Evolutionary conservation across 768 basidiomycete genomes (phyloP), one percentile per base, ranked within the genome.

Genomic region (Collybia sordida): DNA sequence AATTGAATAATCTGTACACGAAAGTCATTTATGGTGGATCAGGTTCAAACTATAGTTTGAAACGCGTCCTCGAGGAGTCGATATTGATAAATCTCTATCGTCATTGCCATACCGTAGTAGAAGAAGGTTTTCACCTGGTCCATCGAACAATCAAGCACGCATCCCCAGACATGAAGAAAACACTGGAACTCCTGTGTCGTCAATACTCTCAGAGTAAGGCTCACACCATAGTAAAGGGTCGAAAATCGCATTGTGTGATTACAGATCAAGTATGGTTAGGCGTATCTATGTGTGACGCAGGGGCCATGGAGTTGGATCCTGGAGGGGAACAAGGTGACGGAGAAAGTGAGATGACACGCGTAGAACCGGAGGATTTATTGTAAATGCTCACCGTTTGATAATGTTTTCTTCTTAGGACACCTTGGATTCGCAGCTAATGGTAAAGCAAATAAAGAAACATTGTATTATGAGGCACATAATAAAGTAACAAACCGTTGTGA

Each of bases 81-180:
- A n/a, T n/a, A n/a, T n/a, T n/a, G n/a, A n/a, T n/a, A n/a, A n/a
- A n/a, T n/a, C n/a, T n/a, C n/a, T n/a, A 59, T 52, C 49, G 55
- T 4, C 45, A 52, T 17, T 47, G 49, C 34, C 54, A 55, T 21
- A 39, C 36, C 0, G 52, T 49, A 15, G 57, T 68, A n/a, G 58
- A 60, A 42, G 39, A 54, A 2, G 60, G 54, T 38, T 65, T 68
- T 27, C 45, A 47, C 4, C 49, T 71, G 8, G 42, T 45, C 17
- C 42, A 56, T 8, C 50, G 52, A 0, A 66, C 65, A 1, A 46
- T 57, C 15, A 25, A 31, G 1, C 66, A 71, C 37, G 51, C 48
- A 0, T 47, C 45, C 22, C 64, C 66, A 1, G 49, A 67, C 37
- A 63, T 69, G 58, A 45, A 14, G 3, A 56, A 57, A n/a, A 67